Evolutionary conservation across 345 rosid species (phyloP).

Genomic region (Moricandia moricandioides): DNA sequence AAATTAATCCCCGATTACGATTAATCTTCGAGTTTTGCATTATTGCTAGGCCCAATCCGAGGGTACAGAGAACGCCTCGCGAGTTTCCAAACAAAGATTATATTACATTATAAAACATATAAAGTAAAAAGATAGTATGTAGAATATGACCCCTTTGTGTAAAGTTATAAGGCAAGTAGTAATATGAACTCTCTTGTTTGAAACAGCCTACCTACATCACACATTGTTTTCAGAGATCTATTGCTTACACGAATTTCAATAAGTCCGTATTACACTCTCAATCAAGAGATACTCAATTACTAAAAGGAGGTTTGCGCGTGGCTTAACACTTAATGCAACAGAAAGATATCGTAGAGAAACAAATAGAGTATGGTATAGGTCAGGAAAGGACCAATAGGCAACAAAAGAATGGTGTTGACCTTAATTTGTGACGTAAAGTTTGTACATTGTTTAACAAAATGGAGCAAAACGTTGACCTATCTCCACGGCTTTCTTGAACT

Average conservation of each 20-base stretch:
- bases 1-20: no score
- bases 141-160: no score
- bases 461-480: slow-evolving; percentile 31
- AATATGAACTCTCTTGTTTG: neutral
- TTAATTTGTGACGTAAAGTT: slow-evolving; percentile 30
- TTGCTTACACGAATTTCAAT: neutral
- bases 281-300: neutral
- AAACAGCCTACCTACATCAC: neutral
- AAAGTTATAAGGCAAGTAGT: neutral
- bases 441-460: slow-evolving; percentile 17
- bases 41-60: no score
- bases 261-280: neutral
- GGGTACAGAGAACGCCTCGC: no score
- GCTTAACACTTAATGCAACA: slow-evolving; percentile 29
- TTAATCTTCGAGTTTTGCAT: no score
- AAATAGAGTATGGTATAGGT: neutral
- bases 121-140: no score
- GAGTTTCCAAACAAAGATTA: no score
- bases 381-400: neutral
- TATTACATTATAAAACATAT: no score
- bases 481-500: slow-evolving; percentile 3
- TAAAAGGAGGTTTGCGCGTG: slow-evolving; percentile 9
- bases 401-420: slow-evolving; percentile 26
- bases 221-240: neutral
- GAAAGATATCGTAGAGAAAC: slow-evolving; percentile 30